Percentiles rank a stretch among this genome's conserved stretches.
Evolutionary conservation across 495 filamentous ascomycete genomes (phyloP).

Genomic region (Aspergillus egyptiacus): DNA sequence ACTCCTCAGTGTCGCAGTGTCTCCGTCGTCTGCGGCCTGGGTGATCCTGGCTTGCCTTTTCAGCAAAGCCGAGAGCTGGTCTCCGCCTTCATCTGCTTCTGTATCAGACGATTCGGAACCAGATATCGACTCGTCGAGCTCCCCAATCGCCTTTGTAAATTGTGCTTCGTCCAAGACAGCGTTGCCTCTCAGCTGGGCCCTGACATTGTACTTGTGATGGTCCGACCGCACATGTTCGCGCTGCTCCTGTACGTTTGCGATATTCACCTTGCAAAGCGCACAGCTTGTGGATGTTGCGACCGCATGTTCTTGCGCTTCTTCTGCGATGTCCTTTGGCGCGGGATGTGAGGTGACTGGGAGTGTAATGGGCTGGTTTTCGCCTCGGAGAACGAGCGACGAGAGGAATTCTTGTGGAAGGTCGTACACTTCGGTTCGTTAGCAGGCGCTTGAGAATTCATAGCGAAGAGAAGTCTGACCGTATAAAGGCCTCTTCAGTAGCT

Average conservation of each 20-base stretch:
- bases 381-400: slow-evolving; percentile 57
- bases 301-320: slow-evolving; percentile 34
- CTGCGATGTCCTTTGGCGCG: slow-evolving; percentile 18
- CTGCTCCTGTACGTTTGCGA: slow-evolving; percentile 71
- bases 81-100: slow-evolving; percentile 48
- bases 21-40: slow-evolving; percentile 44
- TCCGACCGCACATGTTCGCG: slow-evolving; percentile 84
- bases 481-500: slow-evolving; percentile 55
- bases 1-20: slow-evolving; percentile 44
- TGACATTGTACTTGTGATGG: slow-evolving; percentile 88
- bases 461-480: slow-evolving; percentile 45
- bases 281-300: slow-evolving; percentile 68
- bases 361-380: slow-evolving; percentile 27
- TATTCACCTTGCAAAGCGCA: slow-evolving; percentile 68
- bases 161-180: slow-evolving; percentile 65
- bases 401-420: slow-evolving; percentile 78
- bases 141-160: slow-evolving; percentile 76
- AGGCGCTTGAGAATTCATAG: not conserved
- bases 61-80: slow-evolving; percentile 63
- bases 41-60: slow-evolving; percentile 76
- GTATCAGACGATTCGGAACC: slow-evolving; percentile 59
- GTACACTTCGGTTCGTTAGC: slow-evolving; percentile 57
- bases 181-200: slow-evolving; percentile 71
- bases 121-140: slow-evolving; percentile 86
- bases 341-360: slow-evolving; percentile 20